Evolutionary conservation across 179 eudicot genomes (phyloP), one percentile per base, ranked within the genome.

Genomic region (Beta macrorhiza): DNA sequence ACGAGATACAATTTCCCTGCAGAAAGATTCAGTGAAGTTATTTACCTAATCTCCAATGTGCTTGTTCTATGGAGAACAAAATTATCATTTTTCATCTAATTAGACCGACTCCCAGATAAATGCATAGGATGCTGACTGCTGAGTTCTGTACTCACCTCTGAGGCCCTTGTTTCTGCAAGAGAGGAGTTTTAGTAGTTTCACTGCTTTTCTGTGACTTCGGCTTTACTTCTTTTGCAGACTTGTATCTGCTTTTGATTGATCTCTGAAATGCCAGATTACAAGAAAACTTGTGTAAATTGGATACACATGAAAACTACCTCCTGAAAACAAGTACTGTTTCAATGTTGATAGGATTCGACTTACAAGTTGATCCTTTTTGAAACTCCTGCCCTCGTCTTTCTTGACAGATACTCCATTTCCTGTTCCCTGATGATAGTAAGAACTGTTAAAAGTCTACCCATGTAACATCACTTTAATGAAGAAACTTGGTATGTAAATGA

Each of bases 81-180:
- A 37, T 37, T 3, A 37, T 37, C 42, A 37, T 37, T 37, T 37
- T 37, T 37, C 42, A 37, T 37, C 42, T 37, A 37, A 29, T 37
- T 37, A 37, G 42, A 37, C 42, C 42, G 4, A 37, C 42, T 37
- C 42, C 42, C 42, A 37, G 42, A 37, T 37, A 37, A 37, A 37
- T 37, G 42, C 19, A 2, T 44, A 45, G 6, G 19, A 69, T 5
- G 11, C 25, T 17, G 16, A 53, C 47, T 32, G 11, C 25, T 17
- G 16, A 53, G 56, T 32, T 78, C 5, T 5, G 52, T 11, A 57
- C 89, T 88, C 78, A 90, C 97, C 91, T 80, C 67, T 84, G 89
- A 74, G 90, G 89, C 77, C 74, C 81, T 68, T 85, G 84, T 70
- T 85, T 78, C 78, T 75, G 80, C 67, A 81, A n/a, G 75, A 82